A percentile compares a stretch with the other conserved stretches of the same genome.
These are phyloP conservation scores for Pulicaria dysenterica DNA, from an alignment of 129 eudicot species.

Conservation along the genomic window DNA sequence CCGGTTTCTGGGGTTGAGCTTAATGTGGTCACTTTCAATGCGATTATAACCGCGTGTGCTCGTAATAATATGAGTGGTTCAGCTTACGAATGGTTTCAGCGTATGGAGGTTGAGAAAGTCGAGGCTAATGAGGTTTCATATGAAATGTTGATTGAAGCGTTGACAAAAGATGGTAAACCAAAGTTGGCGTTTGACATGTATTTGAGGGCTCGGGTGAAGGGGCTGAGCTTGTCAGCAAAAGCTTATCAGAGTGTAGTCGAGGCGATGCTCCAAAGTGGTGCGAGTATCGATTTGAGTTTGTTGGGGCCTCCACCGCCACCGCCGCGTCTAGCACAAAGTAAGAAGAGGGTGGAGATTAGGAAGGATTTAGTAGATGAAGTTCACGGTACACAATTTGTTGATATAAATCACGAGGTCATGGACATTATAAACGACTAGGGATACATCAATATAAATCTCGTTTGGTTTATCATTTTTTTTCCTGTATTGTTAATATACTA, in stretches of 20 bases:
- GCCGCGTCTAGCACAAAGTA: conserved; percentile 38
- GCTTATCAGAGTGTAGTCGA: conserved; percentile 63
- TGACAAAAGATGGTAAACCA: conserved; percentile 79
- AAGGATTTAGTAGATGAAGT: conserved; percentile 46
- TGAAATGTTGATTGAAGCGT: conserved; percentile 83
- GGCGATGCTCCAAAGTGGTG: conserved; percentile 48
- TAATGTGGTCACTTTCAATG: conserved; percentile 80
- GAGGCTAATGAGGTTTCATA: conserved; percentile 77
- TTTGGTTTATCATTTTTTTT: background rate
- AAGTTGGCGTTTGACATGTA: conserved; percentile 81
- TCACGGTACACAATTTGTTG: conserved; percentile 58
- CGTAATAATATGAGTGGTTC: conserved; percentile 52
- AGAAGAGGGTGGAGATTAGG: conserved; percentile 48
- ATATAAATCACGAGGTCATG: conserved; percentile 27
- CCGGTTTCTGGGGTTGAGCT: conserved; percentile 46
- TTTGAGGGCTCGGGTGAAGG: conserved; percentile 54
- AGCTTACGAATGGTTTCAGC: conserved; percentile 88
- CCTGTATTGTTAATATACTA: no score
- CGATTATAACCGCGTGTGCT: conserved; percentile 75
- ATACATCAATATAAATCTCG: conserved; percentile 7
- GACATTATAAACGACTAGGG: conserved; percentile 12
- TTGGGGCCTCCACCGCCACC: conserved; percentile 72
- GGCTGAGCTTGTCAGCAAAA: conserved; percentile 60
- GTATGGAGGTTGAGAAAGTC: conserved; percentile 56
- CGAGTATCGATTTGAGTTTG: conserved; percentile 46